Base-by-base conservation (phyloP, 805 yeast species). In the Candida xyloterini region DNA sequence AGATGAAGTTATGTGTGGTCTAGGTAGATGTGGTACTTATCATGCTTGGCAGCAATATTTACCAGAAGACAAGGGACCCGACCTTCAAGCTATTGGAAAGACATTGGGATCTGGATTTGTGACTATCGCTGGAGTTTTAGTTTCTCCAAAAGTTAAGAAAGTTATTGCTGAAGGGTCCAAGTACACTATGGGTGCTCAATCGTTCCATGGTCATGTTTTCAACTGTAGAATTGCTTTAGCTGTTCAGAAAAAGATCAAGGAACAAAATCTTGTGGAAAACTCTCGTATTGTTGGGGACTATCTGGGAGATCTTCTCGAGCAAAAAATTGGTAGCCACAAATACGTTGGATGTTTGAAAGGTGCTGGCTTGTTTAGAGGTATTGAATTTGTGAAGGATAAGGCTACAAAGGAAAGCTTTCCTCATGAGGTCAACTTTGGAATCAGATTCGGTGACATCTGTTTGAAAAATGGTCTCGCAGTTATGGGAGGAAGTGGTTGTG, bases 1-100 rank as follows among this genome's bases (percentile, higher is more conserved):
- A 30, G 79, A 74, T 45, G 79, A 75, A 55, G 74, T 73, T 25
- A 72, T 73, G 77, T 72, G 74, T 51, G 79, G 79, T 16, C 64
- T 72, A 25, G 78, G 78, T 24, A 65, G 79, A 50, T 57, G 66
- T 43, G 78, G 78, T 30, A 60, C 64, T 14, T 62, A 65, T 34
- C 68, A 69, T 52, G 73, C 76, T 30, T 72, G 41, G 42, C 40
- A 44, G 16, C 46, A 43, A 20, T 43, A 30, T 24, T 23, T 43
- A 24, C 39, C 44, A 25, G 16, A 30, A 35, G 39, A 18, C 70
- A 43, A 32, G 16, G 67, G 66, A 15, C 78, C 78, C 32, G 76
- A 73, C 51, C 58, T 73, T 26, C 69, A 67, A 51, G 64, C 71
- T 11, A 63, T 63, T 38, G 78, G 76, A 37, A 73, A 73, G 51